phyloP scores from a whole-genome alignment of 495 filamentous ascomycete genomes.

The Aspergillus diversus region DNA sequence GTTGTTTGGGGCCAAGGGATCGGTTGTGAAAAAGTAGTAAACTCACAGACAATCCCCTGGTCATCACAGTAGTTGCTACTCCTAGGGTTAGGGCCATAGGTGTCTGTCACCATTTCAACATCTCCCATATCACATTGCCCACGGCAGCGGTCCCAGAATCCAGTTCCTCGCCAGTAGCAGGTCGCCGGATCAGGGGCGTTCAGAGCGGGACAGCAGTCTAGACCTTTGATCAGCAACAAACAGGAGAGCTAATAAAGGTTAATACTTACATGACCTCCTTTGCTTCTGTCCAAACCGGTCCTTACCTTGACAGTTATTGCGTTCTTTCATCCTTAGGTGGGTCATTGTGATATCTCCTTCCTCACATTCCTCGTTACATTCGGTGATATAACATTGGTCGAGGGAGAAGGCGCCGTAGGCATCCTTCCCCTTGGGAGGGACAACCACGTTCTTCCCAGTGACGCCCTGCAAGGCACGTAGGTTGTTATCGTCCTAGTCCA shows the following conservation, averaged over 20 bases:
- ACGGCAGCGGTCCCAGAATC: neutral
- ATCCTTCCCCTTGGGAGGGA: neutral
- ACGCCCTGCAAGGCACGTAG: neutral
- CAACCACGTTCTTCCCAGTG: neutral
- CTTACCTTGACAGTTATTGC: neutral
- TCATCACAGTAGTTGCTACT: neutral
- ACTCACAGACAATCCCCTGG: neutral
- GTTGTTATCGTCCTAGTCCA: slow-evolving; percentile 26
- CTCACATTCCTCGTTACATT: neutral
- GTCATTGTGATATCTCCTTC: slow-evolving; percentile 1
- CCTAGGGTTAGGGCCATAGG: neutral
- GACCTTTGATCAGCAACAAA: neutral
- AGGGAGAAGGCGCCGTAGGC: slow-evolving; percentile 6
- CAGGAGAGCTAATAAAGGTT: neutral
- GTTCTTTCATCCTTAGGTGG: neutral
- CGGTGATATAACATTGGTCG: slow-evolving; percentile 2
- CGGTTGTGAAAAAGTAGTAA: no score
- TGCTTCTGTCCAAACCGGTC: neutral
- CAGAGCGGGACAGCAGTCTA: neutral
- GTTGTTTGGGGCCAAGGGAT: neutral
- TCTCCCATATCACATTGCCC: neutral
- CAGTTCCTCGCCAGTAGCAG: neutral
- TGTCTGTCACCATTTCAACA: neutral
- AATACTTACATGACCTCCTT: neutral
- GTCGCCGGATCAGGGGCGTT: neutral